These are phyloP conservation scores for Penicillium silybi DNA, from an alignment of 495 filamentous ascomycete genomes.

Conservation along the genomic window DNA sequence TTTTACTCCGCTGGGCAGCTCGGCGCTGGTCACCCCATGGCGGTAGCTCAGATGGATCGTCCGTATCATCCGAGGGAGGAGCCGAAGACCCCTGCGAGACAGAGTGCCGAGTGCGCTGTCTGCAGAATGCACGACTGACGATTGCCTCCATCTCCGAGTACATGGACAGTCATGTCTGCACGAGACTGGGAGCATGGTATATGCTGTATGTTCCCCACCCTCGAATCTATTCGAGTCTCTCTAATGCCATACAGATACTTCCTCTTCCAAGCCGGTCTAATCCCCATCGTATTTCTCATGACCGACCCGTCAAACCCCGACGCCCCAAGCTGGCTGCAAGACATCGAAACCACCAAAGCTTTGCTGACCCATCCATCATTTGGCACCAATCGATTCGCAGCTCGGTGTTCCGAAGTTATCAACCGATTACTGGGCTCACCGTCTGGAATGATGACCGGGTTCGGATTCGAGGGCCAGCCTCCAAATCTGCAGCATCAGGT, in stretches of 20 bases:
- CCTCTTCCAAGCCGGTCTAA: constrained; percentile 51
- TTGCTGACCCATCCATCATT: constrained; percentile 42
- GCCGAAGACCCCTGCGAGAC: constrained; percentile 39
- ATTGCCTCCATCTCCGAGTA: constrained; percentile 45
- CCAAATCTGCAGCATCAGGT: constrained; percentile 14
- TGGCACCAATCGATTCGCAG: constrained; percentile 41
- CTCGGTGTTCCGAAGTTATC: constrained; percentile 42
- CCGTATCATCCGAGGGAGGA: constrained; percentile 24
- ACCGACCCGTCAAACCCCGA: constrained; percentile 43
- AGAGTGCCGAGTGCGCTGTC: constrained; percentile 40
- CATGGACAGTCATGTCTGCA: constrained; percentile 38
- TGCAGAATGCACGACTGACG: constrained; percentile 41
- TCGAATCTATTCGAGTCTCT: background rate
- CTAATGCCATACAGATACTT: constrained; percentile 35
- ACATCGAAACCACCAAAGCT: constrained; percentile 44
- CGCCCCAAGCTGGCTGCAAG: constrained; percentile 42
- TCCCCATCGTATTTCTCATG: constrained; percentile 49
- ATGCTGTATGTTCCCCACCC: constrained; percentile 37
- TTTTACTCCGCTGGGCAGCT: constrained; percentile 48
- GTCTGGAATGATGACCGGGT: constrained; percentile 3
- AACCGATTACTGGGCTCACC: constrained; percentile 41
- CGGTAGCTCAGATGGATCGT: constrained; percentile 18
- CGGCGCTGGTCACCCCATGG: constrained; percentile 36
- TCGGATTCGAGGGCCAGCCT: background rate
- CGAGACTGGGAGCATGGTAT: constrained; percentile 48